Conservation (phyloP, 2,329 filamentous ascomycete genomes). For the Fusarium burgessii region DNA sequence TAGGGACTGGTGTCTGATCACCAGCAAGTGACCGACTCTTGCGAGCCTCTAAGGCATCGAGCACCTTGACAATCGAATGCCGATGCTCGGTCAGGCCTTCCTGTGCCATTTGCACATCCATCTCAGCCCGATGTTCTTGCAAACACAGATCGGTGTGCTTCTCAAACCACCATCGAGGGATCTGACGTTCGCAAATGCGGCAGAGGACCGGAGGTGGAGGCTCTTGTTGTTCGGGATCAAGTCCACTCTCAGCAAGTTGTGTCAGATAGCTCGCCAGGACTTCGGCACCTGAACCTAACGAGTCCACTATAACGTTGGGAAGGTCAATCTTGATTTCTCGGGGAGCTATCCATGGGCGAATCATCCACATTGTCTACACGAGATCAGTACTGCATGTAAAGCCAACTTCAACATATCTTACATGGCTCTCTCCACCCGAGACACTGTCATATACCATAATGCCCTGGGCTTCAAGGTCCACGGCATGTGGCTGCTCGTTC, state of each 20-base stretch:
- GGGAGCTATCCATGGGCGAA: constrained; percentile 88
- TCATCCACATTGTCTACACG: constrained; percentile 97
- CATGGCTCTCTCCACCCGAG: constrained; percentile 89
- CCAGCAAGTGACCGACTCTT: constrained; percentile 72
- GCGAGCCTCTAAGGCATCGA: constrained; percentile 89
- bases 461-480: constrained; percentile 93
- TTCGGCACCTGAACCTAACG: constrained; percentile 92
- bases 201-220: constrained; percentile 92
- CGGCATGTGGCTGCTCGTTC: constrained; percentile 57
- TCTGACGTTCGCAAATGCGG: constrained; percentile 96
- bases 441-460: constrained; percentile 97
- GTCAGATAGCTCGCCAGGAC: constrained; percentile 95
- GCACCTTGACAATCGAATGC: constrained; percentile 92
- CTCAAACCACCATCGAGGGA: constrained; percentile 99
- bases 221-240: constrained; percentile 79
- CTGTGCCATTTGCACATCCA: constrained; percentile 97
- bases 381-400: constrained; percentile 44
- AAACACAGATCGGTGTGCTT: constrained; percentile 97
- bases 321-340: constrained; percentile 97
- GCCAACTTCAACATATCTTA: constrained; percentile 62
- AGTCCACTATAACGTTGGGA: constrained; percentile 88
- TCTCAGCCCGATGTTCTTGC: constrained; percentile 95
- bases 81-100: constrained; percentile 93
- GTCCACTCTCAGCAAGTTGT: constrained; percentile 83
- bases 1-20: constrained; percentile 63